Base-by-base conservation (phyloP, 192 early-diverging fungal species). In the Dispira simplex region DNA sequence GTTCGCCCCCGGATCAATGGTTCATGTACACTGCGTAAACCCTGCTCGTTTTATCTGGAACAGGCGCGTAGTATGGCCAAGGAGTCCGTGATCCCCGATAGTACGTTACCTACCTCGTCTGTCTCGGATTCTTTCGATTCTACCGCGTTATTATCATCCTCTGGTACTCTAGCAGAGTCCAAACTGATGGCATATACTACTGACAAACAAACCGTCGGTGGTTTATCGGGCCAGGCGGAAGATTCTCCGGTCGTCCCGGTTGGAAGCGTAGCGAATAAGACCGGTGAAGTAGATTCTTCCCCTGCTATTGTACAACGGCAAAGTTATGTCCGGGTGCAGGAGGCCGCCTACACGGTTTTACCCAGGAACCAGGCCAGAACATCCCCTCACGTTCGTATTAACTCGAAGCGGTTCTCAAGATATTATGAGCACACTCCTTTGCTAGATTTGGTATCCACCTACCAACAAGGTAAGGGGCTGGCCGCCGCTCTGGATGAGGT, bases 381-480 rank as follows among this genome's bases (percentile, higher is more conserved):
- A 27, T 10, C 56, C 27, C 27, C 10, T 21, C 5, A 45, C n/a
- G 44, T 8, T 45, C 12, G 32, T 20, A 21, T 62, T 16, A n/a
- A 62, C 43, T 20, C 59, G 44, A 62, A 62, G n/a, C 59, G 59
- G 20, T 32, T 44, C 26, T 62, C 59, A 16, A 43, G 59, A 11
- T 62, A 62, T 25, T 62, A 46, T n/a, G 43, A 44, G 8, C 11
- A 62, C 5, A 46, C 59, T 20, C 59, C 59, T 0, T 1, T 62
- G 12, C 9, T 44, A 11, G 43, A 44, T 5, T 62, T 62, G 4
- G 16, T 20, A 5, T 20, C 23, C 8, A 39, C 32, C 44, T 62
- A 62, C 20, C 44, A 44, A 44, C 26, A n/a, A 21, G 59, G 43
- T 11, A 43, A 25, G 5, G 59, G 59, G 4, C 44, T 62, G 43